These are phyloP conservation scores for Barnettozyma sucrosica DNA, from an alignment of 805 yeast genomes.

Conservation along the genomic window DNA sequence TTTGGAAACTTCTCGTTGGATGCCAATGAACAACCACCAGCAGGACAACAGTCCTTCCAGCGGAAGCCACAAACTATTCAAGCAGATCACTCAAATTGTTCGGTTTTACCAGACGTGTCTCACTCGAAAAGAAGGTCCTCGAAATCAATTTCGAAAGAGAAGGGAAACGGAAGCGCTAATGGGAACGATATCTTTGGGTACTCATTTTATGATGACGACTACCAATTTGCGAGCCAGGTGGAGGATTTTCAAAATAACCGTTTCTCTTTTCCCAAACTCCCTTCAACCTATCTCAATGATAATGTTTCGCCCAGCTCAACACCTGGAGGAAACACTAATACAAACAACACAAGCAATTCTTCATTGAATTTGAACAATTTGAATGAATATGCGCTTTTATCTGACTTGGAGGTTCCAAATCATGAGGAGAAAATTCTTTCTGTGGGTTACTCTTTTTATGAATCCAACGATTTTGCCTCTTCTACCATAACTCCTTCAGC, in stretches of 20 bases:
- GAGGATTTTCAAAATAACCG: conserved; percentile 17
- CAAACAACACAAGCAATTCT: conserved; percentile 2
- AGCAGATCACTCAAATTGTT: neutral
- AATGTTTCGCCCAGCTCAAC: conserved; percentile 8
- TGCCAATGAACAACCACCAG: conserved; percentile 3
- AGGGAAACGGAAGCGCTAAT: neutral
- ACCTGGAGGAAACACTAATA: conserved; percentile 10
- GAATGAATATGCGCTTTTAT: conserved; percentile 21
- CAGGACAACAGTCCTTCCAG: neutral
- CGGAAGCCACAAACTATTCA: neutral
- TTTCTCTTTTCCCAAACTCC: conserved; percentile 22
- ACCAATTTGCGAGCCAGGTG: conserved; percentile 15
- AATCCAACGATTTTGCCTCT: conserved; percentile 24
- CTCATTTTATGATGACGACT: conserved; percentile 27
- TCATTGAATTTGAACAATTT: conserved; percentile 4
- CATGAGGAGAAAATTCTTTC: conserved; percentile 27
- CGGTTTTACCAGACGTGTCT: neutral
- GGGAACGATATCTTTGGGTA: conserved; percentile 24
- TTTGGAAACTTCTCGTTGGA: conserved; percentile 17
- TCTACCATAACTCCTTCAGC: conserved; percentile 15
- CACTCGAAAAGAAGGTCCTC: neutral
- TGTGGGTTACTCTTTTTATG: conserved; percentile 35
- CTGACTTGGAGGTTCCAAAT: conserved; percentile 26
- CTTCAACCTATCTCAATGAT: conserved; percentile 21
- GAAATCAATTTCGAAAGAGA: neutral